These are phyloP conservation scores for Zanthoxylum bungeanum DNA, from an alignment of 345 rosid genomes.

Conservation along the genomic window DNA sequence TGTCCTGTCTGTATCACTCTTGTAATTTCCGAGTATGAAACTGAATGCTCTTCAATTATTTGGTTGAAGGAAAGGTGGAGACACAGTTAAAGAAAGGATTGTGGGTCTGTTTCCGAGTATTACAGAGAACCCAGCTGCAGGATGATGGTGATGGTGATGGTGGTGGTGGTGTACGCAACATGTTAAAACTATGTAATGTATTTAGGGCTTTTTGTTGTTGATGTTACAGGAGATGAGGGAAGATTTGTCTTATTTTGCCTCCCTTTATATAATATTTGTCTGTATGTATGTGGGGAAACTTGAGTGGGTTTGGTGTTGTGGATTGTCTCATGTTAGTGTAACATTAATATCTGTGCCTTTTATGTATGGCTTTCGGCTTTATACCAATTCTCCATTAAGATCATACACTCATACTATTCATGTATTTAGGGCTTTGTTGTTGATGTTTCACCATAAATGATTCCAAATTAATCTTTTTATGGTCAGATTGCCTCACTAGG, in stretches of 20 bases:
- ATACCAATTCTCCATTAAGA: no score
- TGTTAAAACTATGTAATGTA: constrained; percentile 34
- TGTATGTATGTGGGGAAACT: constrained; percentile 19
- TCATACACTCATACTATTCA: no score
- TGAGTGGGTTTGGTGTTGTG: constrained; percentile 35
- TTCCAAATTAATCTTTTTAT: no score
- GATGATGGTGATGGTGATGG: no score
- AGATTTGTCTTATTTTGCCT: constrained; percentile 30
- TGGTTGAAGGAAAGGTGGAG: constrained; percentile 28
- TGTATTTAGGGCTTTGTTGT: no score
- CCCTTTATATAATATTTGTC: constrained; percentile 4
- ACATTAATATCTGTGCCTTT: constrained; percentile 9
- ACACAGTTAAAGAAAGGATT: constrained; percentile 16
- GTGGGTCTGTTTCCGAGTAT: constrained; percentile 9
- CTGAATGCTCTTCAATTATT: constrained; percentile 25
- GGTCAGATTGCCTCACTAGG: no score
- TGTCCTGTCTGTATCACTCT: constrained; percentile 25
- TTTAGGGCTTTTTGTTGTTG: constrained; percentile 28
- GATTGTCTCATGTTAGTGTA: constrained; percentile 25
- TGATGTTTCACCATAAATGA: no score
- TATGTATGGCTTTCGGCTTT: constrained; percentile 37
- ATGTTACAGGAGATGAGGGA: constrained; percentile 27
- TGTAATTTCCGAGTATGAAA: constrained; percentile 23
- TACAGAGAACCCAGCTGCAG: constrained; percentile 11
- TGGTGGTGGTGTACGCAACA: constrained; percentile 24